phyloP scores from a whole-genome alignment of 306 rosid genomes.

The Acacia melanoxylon region DNA sequence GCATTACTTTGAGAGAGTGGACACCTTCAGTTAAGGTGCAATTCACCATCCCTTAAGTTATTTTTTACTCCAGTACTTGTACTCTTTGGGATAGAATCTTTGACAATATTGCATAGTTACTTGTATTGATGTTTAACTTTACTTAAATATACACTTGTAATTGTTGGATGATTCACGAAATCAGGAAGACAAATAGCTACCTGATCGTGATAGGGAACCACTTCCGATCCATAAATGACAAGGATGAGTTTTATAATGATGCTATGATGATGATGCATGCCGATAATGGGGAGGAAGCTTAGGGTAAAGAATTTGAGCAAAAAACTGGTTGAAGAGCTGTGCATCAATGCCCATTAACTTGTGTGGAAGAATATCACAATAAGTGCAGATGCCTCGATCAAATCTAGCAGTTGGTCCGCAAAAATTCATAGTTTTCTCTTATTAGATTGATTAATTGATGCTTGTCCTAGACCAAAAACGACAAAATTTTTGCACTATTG shows the following conservation, averaged over 20 bases:
- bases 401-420: neutral
- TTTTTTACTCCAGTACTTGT: neutral
- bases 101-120: slow-evolving; percentile 8
- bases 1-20: slow-evolving; percentile 93
- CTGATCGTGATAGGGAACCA: slow-evolving; percentile 53
- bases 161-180: slow-evolving; percentile 30
- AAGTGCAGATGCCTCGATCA: neutral
- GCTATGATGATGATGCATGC: slow-evolving; percentile 43
- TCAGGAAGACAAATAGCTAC: slow-evolving; percentile 50
- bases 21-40: slow-evolving; percentile 92
- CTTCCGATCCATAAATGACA: slow-evolving; percentile 51
- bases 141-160: neutral
- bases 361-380: neutral
- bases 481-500: neutral
- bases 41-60: neutral
- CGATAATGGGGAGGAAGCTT: slow-evolving; percentile 64
- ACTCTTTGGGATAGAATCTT: neutral
- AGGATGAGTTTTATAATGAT: slow-evolving; percentile 47
- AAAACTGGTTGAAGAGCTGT: slow-evolving; percentile 53
- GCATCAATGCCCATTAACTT: neutral
- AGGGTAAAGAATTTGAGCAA: slow-evolving; percentile 71
- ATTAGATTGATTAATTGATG: neutral
- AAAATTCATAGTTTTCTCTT: neutral
- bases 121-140: neutral
- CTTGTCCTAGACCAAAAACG: neutral